phyloP scores from a whole-genome alignment of 1,284 basidiomycete genomes.

The Cystobasidium pallidum region DNA sequence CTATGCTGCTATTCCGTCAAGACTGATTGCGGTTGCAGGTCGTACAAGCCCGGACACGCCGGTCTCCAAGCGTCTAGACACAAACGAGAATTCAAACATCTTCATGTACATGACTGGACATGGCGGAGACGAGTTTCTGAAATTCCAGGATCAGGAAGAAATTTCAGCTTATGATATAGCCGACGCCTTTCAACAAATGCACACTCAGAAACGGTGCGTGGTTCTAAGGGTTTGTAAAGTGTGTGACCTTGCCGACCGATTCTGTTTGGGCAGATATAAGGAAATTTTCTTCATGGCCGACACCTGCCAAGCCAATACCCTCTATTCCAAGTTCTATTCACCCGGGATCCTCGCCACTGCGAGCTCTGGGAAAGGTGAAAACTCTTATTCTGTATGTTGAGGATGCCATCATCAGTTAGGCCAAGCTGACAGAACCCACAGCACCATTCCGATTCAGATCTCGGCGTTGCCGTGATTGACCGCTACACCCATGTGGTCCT shows the following conservation, averaged over 20 bases:
- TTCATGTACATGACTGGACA: slow-evolving; percentile 99
- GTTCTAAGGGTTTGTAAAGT: background rate
- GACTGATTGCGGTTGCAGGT: slow-evolving; percentile 58
- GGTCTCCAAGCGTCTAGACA: slow-evolving; percentile 85
- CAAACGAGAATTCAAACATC: slow-evolving; percentile 89
- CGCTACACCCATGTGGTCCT: slow-evolving; percentile 90
- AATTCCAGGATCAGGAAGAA: slow-evolving; percentile 99
- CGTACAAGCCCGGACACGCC: slow-evolving; percentile 72
- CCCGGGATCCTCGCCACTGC: slow-evolving; percentile 95
- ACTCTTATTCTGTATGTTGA: slow-evolving; percentile 83
- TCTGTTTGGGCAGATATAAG: slow-evolving; percentile 71
- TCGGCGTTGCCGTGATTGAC: slow-evolving; percentile 95
- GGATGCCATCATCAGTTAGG: background rate
- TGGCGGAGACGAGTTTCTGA: slow-evolving; percentile 96
- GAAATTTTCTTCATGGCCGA: slow-evolving; percentile 98
- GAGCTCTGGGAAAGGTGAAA: slow-evolving; percentile 82
- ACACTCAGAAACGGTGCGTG: slow-evolving; percentile 83
- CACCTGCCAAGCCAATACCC: slow-evolving; percentile 95
- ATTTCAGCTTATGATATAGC: slow-evolving; percentile 94
- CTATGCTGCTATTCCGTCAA: background rate
- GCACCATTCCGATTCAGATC: slow-evolving; percentile 89
- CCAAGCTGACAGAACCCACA: slow-evolving; percentile 56
- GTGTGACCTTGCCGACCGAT: too few species aligned
- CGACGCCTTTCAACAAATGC: slow-evolving; percentile 98
- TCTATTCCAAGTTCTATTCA: slow-evolving; percentile 93